Conservation (phyloP, 169 alveolate genomes). For the Plasmodium blacklocki region DNA sequence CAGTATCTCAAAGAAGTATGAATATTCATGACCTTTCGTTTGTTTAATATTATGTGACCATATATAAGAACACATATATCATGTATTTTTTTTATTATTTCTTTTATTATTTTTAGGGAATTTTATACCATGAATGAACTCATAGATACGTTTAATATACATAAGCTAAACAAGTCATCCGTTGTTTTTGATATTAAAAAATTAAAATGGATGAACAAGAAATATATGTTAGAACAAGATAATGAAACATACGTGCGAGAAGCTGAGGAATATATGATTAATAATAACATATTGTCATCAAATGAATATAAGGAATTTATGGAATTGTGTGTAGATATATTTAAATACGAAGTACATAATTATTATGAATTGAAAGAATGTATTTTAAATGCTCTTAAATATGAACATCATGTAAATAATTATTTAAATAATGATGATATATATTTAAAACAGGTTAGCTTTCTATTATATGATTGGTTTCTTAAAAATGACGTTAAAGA, state of each 20-base stretch:
- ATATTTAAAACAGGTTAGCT: conserved; percentile 10
- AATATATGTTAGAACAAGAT: conserved; percentile 50
- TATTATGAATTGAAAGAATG: conserved; percentile 31
- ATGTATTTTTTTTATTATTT: not conserved
- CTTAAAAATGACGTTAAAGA: conserved; percentile 7
- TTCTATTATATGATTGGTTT: conserved; percentile 37
- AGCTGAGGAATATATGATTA: conserved; percentile 46
- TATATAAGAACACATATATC: no score
- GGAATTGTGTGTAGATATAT: conserved; percentile 39
- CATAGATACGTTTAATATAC: conserved; percentile 28
- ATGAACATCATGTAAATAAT: conserved; percentile 34
- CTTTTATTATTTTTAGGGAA: conserved; percentile 21
- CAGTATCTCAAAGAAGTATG: conserved; percentile 50
- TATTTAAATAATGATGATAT: conserved; percentile 13
- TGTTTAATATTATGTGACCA: no score
- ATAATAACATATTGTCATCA: conserved; percentile 15
- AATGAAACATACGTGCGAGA: conserved; percentile 18
- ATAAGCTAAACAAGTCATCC: conserved; percentile 42
- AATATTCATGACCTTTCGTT: no score
- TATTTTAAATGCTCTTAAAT: conserved; percentile 25
- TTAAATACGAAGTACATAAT: conserved; percentile 66
- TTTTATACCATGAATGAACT: conserved; percentile 65
- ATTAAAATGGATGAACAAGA: conserved; percentile 72
- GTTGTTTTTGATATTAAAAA: conserved; percentile 65
- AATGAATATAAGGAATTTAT: conserved; percentile 19